Conservation (phyloP, 176 grass and related monocot genomes). For the Aegilops tauschii region DNA sequence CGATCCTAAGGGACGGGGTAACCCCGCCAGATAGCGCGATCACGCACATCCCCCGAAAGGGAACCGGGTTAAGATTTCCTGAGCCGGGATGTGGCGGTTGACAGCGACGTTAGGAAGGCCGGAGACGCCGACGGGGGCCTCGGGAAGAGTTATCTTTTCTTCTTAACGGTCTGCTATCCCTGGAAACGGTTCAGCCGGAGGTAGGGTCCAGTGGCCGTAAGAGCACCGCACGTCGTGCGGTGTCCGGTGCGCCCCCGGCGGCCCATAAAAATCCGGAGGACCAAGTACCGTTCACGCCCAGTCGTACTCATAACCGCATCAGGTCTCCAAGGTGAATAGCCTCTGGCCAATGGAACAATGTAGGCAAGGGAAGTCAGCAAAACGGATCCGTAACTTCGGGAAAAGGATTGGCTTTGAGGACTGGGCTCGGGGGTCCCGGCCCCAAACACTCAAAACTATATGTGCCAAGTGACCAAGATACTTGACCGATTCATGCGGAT, state of each 20-base stretch:
- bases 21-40: not conserved
- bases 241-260: conserved; percentile 34
- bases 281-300: conserved; percentile 43
- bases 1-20: conserved; percentile 62
- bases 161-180: conserved; percentile 70
- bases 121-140: conserved; percentile 58
- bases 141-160: conserved; percentile 86
- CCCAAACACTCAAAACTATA: conserved; percentile 1
- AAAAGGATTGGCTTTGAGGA: conserved; percentile 83
- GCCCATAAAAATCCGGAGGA: conserved; percentile 52
- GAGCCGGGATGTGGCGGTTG: conserved; percentile 53
- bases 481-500: too few relatives aligned
- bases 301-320: conserved; percentile 69
- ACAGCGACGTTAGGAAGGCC: conserved; percentile 57
- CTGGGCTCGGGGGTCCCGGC: conserved; percentile 64
- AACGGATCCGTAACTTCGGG: conserved; percentile 78
- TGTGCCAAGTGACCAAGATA: too few relatives aligned
- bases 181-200: conserved; percentile 65
- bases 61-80: conserved; percentile 30
- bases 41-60: conserved; percentile 5
- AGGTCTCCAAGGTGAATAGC: conserved; percentile 72
- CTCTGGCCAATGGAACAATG: conserved; percentile 63
- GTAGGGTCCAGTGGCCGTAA: conserved; percentile 69
- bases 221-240: conserved; percentile 65
- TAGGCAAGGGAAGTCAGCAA: conserved; percentile 87